A percentile compares a stretch with the other conserved stretches of the same genome.
phyloP scores from a whole-genome alignment of 768 basidiomycete genomes.

The Sporobolomyces roseus region DNA sequence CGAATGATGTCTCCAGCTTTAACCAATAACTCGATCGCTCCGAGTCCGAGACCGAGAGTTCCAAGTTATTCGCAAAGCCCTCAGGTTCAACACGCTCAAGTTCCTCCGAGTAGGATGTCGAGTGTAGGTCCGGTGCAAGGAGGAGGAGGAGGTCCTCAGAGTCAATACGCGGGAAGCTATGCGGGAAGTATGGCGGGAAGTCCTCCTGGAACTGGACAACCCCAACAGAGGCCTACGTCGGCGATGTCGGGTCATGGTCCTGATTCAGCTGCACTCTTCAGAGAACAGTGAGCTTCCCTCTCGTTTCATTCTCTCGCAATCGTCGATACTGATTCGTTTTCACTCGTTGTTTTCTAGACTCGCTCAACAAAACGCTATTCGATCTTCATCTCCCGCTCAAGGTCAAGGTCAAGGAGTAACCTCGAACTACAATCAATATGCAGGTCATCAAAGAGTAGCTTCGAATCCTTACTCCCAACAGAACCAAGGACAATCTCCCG shows the following conservation, averaged over 20 bases:
- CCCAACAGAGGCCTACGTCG: not conserved
- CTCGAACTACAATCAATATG: not conserved
- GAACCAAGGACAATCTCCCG: too few species aligned
- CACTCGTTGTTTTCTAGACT: constrained; percentile 4
- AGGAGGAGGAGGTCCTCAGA: too few species aligned
- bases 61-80: constrained; percentile 21
- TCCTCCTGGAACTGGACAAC: not conserved
- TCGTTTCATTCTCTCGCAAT: not conserved
- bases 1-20: not conserved
- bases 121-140: constrained; percentile 12
- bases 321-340: not conserved
- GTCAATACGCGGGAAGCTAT: not conserved
- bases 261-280: constrained; percentile 21
- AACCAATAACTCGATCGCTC: not conserved
- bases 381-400: constrained; percentile 15
- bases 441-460: not conserved
- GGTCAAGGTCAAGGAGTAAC: not conserved
- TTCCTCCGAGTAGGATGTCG: not conserved
- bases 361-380: constrained; percentile 26
- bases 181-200: constrained; percentile 19
- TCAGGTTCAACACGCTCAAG: constrained; percentile 20
- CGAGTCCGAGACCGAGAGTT: not conserved
- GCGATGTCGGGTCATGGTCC: not conserved
- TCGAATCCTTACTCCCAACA: constrained; percentile 2
- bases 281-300: constrained; percentile 27